A percentile compares a stretch with the other conserved stretches of the same genome.
phyloP scores from a whole-genome alignment of 257 asterid genomes.

The Nicotiana sylvestris region DNA sequence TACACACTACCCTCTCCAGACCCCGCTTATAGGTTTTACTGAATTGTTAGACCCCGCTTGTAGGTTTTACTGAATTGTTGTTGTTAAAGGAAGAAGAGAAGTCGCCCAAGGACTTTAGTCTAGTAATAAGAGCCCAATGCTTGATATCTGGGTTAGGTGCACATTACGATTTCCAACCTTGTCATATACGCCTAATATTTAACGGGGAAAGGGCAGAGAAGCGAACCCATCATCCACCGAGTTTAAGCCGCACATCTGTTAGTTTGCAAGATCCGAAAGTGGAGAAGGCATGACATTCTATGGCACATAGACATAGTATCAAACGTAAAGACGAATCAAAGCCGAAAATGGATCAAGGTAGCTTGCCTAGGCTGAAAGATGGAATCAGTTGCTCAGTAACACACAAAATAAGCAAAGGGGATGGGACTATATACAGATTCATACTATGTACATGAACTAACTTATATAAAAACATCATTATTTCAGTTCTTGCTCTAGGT shows the following conservation, averaged over 20 bases:
- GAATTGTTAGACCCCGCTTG: too few species aligned
- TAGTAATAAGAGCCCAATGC: too few species aligned
- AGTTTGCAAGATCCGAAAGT: neutral
- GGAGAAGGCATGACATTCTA: neutral
- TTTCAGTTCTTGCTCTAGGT: neutral
- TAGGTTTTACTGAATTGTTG: too few species aligned
- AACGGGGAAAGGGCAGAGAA: too few species aligned
- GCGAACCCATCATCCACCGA: too few species aligned
- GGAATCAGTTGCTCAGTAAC: neutral
- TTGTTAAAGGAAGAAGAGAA: neutral
- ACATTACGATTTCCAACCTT: too few species aligned
- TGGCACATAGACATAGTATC: neutral
- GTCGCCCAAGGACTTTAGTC: too few species aligned
- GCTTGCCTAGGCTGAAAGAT: slow-evolving; percentile 8
- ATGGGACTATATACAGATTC: slow-evolving; percentile 6
- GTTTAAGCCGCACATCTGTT: neutral
- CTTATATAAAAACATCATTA: neutral
- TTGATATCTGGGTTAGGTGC: too few species aligned
- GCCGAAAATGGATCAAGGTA: slow-evolving; percentile 19
- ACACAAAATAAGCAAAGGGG: neutral
- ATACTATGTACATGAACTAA: neutral
- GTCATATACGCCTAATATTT: too few species aligned
- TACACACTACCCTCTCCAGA: too few species aligned
- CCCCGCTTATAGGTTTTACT: too few species aligned
- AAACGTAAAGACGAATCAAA: slow-evolving; percentile 1